These are phyloP conservation scores for Solanum okadae DNA, from an alignment of 257 asterid species.

Conservation along the genomic window DNA sequence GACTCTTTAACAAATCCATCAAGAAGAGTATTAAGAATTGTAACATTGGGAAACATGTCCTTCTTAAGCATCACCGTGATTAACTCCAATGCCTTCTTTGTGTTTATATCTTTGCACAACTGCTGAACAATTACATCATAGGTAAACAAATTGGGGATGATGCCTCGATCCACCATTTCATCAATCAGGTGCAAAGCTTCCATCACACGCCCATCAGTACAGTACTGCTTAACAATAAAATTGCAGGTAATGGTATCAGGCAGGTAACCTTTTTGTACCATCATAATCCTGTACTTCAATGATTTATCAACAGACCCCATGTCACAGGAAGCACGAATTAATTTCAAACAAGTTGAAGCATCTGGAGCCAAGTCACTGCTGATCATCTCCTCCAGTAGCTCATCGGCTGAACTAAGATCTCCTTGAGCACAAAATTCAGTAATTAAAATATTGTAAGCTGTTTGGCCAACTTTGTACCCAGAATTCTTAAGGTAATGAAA, in stretches of 20 bases:
- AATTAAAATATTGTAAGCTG: constrained; percentile 41
- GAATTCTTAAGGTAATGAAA: constrained; percentile 25
- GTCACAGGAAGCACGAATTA: constrained; percentile 33
- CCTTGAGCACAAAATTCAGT: constrained; percentile 42
- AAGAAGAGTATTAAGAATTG: constrained; percentile 34
- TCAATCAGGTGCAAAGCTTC: constrained; percentile 26
- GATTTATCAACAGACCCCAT: constrained; percentile 31
- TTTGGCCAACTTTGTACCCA: constrained; percentile 38
- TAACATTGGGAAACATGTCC: constrained; percentile 35
- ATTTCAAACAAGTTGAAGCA: constrained; percentile 21
- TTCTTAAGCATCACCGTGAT: constrained; percentile 46
- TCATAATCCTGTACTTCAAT: constrained; percentile 9
- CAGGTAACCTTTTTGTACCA: constrained; percentile 18
- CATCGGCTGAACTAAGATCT: constrained; percentile 32
- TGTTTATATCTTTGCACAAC: constrained; percentile 26
- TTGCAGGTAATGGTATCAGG: constrained; percentile 25
- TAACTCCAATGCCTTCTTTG: constrained; percentile 43
- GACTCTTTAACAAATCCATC: constrained; percentile 46
- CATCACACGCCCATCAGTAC: constrained; percentile 21
- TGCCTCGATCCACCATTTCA: constrained; percentile 21
- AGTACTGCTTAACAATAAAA: constrained; percentile 22
- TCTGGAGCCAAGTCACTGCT: constrained; percentile 26
- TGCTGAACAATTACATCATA: constrained; percentile 23
- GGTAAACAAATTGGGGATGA: constrained; percentile 13
- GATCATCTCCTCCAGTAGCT: constrained; percentile 47